A percentile compares a stretch with the other conserved stretches of the same genome.
Evolutionary conservation across 352 stramenopile species (phyloP).

Genomic region (Phytopythium boreale): DNA sequence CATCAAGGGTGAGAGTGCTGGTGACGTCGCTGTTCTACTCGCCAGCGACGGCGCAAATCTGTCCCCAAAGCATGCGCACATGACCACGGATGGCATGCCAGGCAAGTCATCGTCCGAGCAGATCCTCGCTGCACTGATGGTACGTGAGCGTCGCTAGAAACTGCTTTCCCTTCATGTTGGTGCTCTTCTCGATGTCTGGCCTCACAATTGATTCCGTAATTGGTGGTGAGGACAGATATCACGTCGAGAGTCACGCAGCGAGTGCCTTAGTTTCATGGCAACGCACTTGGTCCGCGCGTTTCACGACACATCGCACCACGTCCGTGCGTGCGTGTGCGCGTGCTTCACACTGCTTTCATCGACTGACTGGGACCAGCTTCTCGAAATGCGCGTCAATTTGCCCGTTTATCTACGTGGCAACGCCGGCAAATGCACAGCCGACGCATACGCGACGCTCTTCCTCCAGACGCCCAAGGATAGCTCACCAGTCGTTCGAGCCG

Average conservation of each 20-base stretch:
- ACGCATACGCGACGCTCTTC: slow-evolving; percentile 73
- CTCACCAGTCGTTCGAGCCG: slow-evolving; percentile 76
- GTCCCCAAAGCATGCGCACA: neutral
- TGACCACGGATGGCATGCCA: neutral
- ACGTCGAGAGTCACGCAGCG: slow-evolving; percentile 27
- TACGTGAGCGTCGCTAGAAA: neutral
- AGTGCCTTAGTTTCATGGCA: slow-evolving; percentile 74
- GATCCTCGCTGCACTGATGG: neutral
- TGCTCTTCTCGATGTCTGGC: neutral
- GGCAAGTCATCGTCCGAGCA: neutral
- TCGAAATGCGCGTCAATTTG: slow-evolving; percentile 19
- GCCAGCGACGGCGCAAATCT: neutral
- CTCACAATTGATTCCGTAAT: neutral
- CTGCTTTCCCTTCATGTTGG: neutral
- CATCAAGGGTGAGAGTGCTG: slow-evolving; percentile 63
- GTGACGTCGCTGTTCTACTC: neutral
- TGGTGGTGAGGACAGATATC: slow-evolving; percentile 1
- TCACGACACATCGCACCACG: slow-evolving; percentile 82
- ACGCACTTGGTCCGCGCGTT: slow-evolving; percentile 81
- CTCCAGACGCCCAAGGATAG: slow-evolving; percentile 74
- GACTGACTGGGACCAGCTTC: slow-evolving; percentile 60
- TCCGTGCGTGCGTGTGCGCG: slow-evolving; percentile 81
- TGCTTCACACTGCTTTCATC: slow-evolving; percentile 81
- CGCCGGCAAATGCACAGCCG: neutral
- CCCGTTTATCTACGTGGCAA: slow-evolving; percentile 1